Evolutionary conservation across 2,329 filamentous ascomycete species (phyloP).

Genomic region (Pezicula carpinea): DNA sequence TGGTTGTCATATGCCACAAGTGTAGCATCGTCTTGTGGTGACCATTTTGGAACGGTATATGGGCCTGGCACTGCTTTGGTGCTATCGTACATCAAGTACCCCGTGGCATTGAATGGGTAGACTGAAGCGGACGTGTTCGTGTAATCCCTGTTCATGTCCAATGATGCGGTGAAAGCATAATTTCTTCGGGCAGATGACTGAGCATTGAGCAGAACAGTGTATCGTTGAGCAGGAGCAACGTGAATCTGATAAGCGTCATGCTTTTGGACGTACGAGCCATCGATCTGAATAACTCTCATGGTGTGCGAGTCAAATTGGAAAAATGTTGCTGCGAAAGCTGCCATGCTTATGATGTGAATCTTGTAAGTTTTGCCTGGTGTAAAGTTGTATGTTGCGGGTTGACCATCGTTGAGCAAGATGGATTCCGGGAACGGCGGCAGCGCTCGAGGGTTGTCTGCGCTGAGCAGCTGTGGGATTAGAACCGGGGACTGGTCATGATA

Average conservation of each 20-base stretch:
- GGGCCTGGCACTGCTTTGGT: too few species aligned
- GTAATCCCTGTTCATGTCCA: slow-evolving; percentile 34
- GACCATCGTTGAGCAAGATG: background rate
- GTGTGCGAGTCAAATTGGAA: slow-evolving; percentile 6
- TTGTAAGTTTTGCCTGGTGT: slow-evolving; percentile 6
- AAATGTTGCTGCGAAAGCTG: background rate
- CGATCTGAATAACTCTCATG: slow-evolving; percentile 42
- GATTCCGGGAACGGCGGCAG: background rate
- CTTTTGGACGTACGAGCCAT: slow-evolving; percentile 35
- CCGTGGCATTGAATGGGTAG: too few species aligned
- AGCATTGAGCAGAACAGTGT: slow-evolving; percentile 38
- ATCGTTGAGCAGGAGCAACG: slow-evolving; percentile 40
- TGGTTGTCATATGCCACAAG: too few species aligned
- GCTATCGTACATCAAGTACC: too few species aligned
- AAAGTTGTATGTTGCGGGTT: slow-evolving; percentile 8
- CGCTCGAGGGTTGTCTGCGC: background rate
- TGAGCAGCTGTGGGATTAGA: background rate
- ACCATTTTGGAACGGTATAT: too few species aligned
- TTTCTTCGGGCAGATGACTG: slow-evolving; percentile 32
- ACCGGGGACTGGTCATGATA: slow-evolving; percentile 38
- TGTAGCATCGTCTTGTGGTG: too few species aligned
- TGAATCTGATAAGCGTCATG: slow-evolving; percentile 36
- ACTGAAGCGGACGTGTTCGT: too few species aligned
- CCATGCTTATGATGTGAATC: slow-evolving; percentile 6
- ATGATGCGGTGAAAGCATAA: slow-evolving; percentile 8